Evolutionary conservation across 768 basidiomycete genomes (phyloP).

Genomic region (Amanita jacksonii): DNA sequence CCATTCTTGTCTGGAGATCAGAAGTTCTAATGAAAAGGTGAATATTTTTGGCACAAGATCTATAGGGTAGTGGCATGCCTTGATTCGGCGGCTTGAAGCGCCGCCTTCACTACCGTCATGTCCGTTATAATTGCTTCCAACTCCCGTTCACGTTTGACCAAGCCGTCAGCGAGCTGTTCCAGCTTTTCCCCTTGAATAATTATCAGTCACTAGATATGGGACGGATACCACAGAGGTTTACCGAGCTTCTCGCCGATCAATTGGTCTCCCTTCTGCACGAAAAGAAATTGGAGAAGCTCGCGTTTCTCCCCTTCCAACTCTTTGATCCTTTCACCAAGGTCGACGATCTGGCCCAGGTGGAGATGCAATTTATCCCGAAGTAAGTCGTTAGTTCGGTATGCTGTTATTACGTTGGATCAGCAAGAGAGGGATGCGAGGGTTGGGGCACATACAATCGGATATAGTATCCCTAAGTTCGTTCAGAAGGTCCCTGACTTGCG

Average conservation of each 20-base stretch:
- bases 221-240: conserved; percentile 9
- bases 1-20: conserved; percentile 1
- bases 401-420: conserved; percentile 13
- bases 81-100: conserved; percentile 14
- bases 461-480: conserved; percentile 10
- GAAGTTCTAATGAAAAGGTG: conserved; percentile 7
- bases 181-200: conserved; percentile 15
- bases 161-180: conserved; percentile 14
- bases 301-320: conserved; percentile 28
- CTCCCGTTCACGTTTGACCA: conserved; percentile 22
- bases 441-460: conserved; percentile 16
- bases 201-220: conserved; percentile 6
- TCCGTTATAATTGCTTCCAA: conserved; percentile 17
- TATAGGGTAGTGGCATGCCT: no score
- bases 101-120: conserved; percentile 15
- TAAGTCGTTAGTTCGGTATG: conserved; percentile 28
- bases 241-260: conserved; percentile 11
- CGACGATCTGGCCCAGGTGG: conserved; percentile 23
- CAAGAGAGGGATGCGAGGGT: not conserved
- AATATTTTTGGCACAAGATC: no score
- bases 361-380: conserved; percentile 29
- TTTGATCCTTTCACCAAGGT: conserved; percentile 20
- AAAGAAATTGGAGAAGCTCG: conserved; percentile 13
- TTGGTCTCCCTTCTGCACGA: conserved; percentile 8
- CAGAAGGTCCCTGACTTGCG: not conserved